These are phyloP conservation scores for Chrysoporthe deuterocubensis DNA, from an alignment of 2,329 filamentous ascomycete species.

Conservation along the genomic window DNA sequence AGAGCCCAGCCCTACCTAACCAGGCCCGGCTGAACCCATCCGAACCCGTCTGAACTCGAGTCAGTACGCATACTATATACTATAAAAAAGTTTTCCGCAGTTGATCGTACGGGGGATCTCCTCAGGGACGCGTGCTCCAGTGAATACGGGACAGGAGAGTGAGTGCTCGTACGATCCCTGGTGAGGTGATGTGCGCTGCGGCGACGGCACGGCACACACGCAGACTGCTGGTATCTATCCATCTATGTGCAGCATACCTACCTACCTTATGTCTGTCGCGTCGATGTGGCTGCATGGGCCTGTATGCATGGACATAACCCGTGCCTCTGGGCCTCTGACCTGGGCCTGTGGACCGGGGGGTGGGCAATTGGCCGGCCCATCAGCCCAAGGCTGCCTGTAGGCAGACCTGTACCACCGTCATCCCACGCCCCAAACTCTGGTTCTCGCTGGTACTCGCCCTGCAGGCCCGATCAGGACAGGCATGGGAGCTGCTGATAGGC, in stretches of 20 bases:
- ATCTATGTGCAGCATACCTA: neutral
- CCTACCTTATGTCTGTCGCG: neutral
- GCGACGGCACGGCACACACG: neutral
- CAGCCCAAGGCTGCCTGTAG: neutral
- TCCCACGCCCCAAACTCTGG: too few species aligned
- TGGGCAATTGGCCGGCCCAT: too few species aligned
- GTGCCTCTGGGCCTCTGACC: neutral
- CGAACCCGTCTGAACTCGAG: too few species aligned
- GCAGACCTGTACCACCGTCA: neutral
- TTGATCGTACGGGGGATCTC: too few species aligned
- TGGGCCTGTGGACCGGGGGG: neutral
- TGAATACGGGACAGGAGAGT: neutral
- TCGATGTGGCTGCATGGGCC: neutral
- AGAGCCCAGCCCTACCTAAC: too few species aligned
- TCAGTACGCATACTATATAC: too few species aligned
- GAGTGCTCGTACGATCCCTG: neutral
- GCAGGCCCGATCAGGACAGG: neutral
- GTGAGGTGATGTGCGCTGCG: too few species aligned
- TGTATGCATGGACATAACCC: slow-evolving; percentile 1
- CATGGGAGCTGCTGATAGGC: neutral
- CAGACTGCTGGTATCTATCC: neutral
- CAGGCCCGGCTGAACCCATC: too few species aligned
- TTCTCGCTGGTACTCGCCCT: too few species aligned
- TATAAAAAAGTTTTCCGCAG: too few species aligned
- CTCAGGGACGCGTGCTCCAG: too few species aligned